A percentile compares a stretch with the other conserved stretches of the same genome.
phyloP scores from a whole-genome alignment of 164 flowering plant genomes.

The Brasenia schreberi region DNA sequence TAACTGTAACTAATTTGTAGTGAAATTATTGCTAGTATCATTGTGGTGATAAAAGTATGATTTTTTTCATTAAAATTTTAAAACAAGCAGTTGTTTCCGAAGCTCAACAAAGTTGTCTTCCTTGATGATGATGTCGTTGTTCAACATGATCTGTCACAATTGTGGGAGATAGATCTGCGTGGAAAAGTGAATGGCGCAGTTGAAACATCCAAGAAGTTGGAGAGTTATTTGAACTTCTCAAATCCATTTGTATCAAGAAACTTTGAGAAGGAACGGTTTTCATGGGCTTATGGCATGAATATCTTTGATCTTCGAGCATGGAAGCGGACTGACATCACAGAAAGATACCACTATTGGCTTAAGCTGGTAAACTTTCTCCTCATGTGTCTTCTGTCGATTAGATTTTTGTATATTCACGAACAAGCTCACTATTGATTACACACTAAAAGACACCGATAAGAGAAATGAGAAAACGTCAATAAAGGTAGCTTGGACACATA shows the following conservation, averaged over 20 bases:
- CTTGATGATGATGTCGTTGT: conserved; percentile 71
- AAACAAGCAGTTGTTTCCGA: conserved; percentile 53
- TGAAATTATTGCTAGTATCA: neutral
- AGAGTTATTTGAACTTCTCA: conserved; percentile 50
- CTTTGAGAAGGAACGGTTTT: conserved; percentile 24
- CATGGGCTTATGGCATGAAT: conserved; percentile 65
- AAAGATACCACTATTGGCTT: conserved; percentile 46
- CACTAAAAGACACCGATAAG: too few relatives aligned
- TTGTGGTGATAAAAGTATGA: neutral
- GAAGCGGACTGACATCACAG: conserved; percentile 46
- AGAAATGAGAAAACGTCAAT: too few relatives aligned
- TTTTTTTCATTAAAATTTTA: neutral
- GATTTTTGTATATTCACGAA: too few relatives aligned
- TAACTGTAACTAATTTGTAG: neutral
- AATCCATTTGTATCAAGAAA: conserved; percentile 25
- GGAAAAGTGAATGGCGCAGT: conserved; percentile 65
- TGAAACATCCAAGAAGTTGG: conserved; percentile 32
- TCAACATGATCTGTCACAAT: conserved; percentile 50
- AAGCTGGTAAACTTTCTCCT: conserved; percentile 27
- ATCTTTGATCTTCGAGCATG: conserved; percentile 61
- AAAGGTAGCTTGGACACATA: too few relatives aligned
- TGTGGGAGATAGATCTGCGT: conserved; percentile 55
- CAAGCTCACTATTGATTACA: too few relatives aligned
- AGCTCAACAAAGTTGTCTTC: conserved; percentile 57
- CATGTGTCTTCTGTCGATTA: too few relatives aligned